Evolutionary conservation across 805 yeast genomes (phyloP), one percentile per base, ranked within the genome.

Genomic region (Wickerhamomyces queroliae): DNA sequence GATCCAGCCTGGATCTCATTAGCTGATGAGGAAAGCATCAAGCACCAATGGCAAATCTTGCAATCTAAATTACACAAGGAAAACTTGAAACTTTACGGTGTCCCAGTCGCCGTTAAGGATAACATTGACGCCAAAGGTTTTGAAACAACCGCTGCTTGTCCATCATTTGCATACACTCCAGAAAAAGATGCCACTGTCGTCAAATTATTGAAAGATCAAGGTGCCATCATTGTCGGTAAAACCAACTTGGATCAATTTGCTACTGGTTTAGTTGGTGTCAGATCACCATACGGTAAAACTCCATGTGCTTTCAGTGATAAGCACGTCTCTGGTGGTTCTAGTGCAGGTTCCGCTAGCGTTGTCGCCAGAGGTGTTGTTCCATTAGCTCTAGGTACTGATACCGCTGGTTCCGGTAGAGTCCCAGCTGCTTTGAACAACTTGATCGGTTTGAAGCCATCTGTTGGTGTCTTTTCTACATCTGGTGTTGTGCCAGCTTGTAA

Each of bases 401-500:
- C 99, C 27, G 99, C 99, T 9, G 99, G 99, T 18, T 87, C 96
- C 6, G 97, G 97, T 31, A 77, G 99, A 55, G 99, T 91, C 24
- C 99, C 99, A 21, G 98, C 98, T 20, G 91, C 89, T 23, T 70
- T 91, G 48, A 91, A 91, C 72, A 93, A 93, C 62, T 65, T 89
- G 50, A 75, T 91, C 47, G 98, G 98, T 17, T 74, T 93, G 49
- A 91, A 91, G 63, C 98, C 99, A 28, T 81, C 97, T 1, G 78
- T 79, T 45, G 99, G 99, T 40, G 78, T 78, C 1, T 81, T 91
- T 52, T 85, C 95, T 8, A 79, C 95, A 42, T 60, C 69, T 4
- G 99, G 99, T 46, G 95, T 91, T n/a, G 93, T 93, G 7, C 98
- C 98, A 13, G 98, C 98, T 15, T 91, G 99, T 64, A 86, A 83